Base-by-base conservation (phyloP, 371 early-diverging fungal genomes). In the Circinella minor region DNA sequence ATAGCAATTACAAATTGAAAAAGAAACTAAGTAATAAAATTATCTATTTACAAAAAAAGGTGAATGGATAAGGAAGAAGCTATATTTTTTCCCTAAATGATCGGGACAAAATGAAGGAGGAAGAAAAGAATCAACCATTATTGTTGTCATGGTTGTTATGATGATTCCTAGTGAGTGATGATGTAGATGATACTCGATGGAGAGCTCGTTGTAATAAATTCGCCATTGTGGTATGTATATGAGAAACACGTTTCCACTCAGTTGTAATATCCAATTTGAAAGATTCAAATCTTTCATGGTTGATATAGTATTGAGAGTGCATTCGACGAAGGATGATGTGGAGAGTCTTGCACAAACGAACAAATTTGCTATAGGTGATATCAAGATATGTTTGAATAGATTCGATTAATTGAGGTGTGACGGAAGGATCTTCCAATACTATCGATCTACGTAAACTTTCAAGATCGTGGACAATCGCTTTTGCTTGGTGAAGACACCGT, bases 401-500 rank as follows among this genome's bases (percentile, higher is more conserved):
- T 13, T 6, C 18, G 57, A 57, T 57, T 27, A 57, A 27, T 18
- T 7, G 9, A 8, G 57, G 62, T 34, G 43, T 37, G 6, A 61
- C 13, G 39, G 5, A 61, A 15, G 5, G 39, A 17, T 18, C 43
- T 7, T 36, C 13, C n/a, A 36, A 37, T 8, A 61, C 10, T 38
- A 18, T 14, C 3, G 62, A 61, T 11, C 18, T 36, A 34, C n/a
- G 46, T n/a, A 61, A 17, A 38, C 18, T 17, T 14, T 46, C 62
- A 18, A 61, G 62, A 5, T 61, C 62, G 9, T 17, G 15, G 7
- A 61, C 62, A 1, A 61, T 46, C 4, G 39, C 62, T 39, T 61
- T 61, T 15, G 62, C 62, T 9, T 46, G 62, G 39, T 61, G 34
- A 17, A 61, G 43, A 27, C 62, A 61, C 17, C 62, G 62, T 8